A percentile compares a stretch with the other conserved stretches of the same genome.
Conservation (phyloP, 1,284 basidiomycete genomes). For the Cryptococcus wingfieldii region DNA sequence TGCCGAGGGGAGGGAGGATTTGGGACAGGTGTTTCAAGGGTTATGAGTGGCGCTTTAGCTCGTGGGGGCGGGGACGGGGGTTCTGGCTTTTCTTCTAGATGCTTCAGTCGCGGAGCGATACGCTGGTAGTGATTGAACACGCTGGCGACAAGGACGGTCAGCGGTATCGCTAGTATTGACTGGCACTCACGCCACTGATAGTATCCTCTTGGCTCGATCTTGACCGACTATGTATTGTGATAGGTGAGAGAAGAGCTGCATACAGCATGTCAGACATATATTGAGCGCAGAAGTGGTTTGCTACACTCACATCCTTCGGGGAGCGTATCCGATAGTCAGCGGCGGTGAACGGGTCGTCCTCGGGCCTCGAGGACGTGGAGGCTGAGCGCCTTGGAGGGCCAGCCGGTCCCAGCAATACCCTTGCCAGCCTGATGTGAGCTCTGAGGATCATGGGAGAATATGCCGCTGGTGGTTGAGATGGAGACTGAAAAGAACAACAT, state of each 20-base stretch:
- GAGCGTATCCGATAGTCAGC: slow-evolving; percentile 10
- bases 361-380: background rate
- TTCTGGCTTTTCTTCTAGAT: slow-evolving; percentile 37
- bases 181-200: slow-evolving; percentile 74
- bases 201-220: slow-evolving; percentile 82
- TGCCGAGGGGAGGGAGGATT: background rate
- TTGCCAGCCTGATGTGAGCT: too few species aligned
- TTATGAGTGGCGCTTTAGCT: slow-evolving; percentile 13
- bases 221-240: slow-evolving; percentile 91
- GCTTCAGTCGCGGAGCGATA: slow-evolving; percentile 51
- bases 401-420: background rate
- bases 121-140: slow-evolving; percentile 92
- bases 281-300: background rate
- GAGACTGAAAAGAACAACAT: too few species aligned
- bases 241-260: slow-evolving; percentile 75
- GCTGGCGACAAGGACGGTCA: slow-evolving; percentile 48
- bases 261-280: background rate
- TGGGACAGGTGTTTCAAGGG: slow-evolving; percentile 5
- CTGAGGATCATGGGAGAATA: too few species aligned
- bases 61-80: slow-evolving; percentile 23
- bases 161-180: too few species aligned
- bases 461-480: too few species aligned
- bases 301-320: slow-evolving; percentile 19
- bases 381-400: too few species aligned
- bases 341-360: slow-evolving; percentile 9